Evolutionary conservation across 2,329 filamentous ascomycete species (phyloP), one percentile per base, ranked within the genome.

Genomic region (Monosporascus cannonballus): DNA sequence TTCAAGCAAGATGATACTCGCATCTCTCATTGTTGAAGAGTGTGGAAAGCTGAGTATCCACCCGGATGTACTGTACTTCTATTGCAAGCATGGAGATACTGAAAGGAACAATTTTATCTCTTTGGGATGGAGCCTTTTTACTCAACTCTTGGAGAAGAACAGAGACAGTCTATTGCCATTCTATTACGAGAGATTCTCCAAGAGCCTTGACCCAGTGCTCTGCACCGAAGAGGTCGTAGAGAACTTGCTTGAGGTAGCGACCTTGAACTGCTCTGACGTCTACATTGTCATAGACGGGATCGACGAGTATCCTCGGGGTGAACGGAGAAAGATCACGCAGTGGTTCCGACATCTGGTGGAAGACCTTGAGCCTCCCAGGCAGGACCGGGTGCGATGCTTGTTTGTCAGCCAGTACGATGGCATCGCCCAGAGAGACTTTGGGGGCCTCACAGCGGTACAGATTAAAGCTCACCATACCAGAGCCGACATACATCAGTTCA

Each of bases 201-300:
- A 44, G 17, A 54, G 57, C 49, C 44, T 37, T 9, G 51, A 56
- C 17, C 3, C 39, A 1, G 45, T 51, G 15, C 55, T 59, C 5
- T 42, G 18, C 30, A 48, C 50, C 17, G 15, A 24, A 25, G 14
- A 55, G 45, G 20, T 60, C 1, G 52, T 64, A 22, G 55, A 65
- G 46, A 53, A 64, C 2, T 54, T 71, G 1, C 50, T 71, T 6
- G 54, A 56, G 2, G 30, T 60, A 2, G 57, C 59, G 9, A 55
- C 67, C 14, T 22, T 54, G 20, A 63, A 58, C 30, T 62, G 57
- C 15, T 58, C 56, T 24, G 54, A 57, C n/a, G 53, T 53, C 17
- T 68, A 68, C 56, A 60, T 71, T 34, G 54, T 72, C 6, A 39
- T 72, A 20, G 70, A 72, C 57, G 27, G 70, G 64, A 49, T 73